These are phyloP conservation scores for Epichloe sylvatica DNA, from an alignment of 2,329 filamentous ascomycete species.

Conservation along the genomic window DNA sequence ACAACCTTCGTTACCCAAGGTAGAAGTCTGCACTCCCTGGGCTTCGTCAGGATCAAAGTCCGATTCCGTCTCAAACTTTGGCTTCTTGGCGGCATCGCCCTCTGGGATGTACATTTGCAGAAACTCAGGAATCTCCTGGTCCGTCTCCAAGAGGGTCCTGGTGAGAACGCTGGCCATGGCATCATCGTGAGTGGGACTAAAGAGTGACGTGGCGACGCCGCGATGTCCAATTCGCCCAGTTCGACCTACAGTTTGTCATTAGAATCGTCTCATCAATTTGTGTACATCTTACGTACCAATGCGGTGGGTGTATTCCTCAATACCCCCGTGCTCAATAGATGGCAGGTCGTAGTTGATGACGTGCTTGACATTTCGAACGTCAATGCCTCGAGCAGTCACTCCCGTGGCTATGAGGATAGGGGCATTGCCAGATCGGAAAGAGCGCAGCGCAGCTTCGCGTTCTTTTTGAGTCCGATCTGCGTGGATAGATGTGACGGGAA, in stretches of 20 bases:
- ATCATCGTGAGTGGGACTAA: slow-evolving; percentile 56
- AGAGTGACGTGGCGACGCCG: slow-evolving; percentile 81
- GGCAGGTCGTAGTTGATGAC: slow-evolving; percentile 92
- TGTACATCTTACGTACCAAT: slow-evolving; percentile 50
- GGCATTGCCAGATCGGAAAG: slow-evolving; percentile 60
- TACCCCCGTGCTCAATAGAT: slow-evolving; percentile 60
- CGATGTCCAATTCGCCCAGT: slow-evolving; percentile 86
- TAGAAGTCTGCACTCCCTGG: not conserved
- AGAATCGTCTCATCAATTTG: not conserved
- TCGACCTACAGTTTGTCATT: slow-evolving; percentile 42
- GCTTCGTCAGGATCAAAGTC: slow-evolving; percentile 32
- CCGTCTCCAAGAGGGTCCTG: slow-evolving; percentile 67
- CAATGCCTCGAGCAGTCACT: slow-evolving; percentile 75
- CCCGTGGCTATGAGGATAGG: slow-evolving; percentile 81
- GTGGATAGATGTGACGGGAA: slow-evolving; percentile 84
- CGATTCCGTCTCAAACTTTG: slow-evolving; percentile 42
- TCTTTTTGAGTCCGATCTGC: slow-evolving; percentile 77
- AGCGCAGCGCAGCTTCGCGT: slow-evolving; percentile 79
- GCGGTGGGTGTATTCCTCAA: slow-evolving; percentile 85
- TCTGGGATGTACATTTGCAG: slow-evolving; percentile 51
- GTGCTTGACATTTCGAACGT: slow-evolving; percentile 74
- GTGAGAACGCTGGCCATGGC: slow-evolving; percentile 60
- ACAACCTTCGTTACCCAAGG: slow-evolving; percentile 6
- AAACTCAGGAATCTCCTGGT: slow-evolving; percentile 72
- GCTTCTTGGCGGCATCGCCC: slow-evolving; percentile 29